Evolutionary conservation across 108 stramenopile species (phyloP), one percentile per base, ranked within the genome.

Genomic region (Mediolabrus comicus): DNA sequence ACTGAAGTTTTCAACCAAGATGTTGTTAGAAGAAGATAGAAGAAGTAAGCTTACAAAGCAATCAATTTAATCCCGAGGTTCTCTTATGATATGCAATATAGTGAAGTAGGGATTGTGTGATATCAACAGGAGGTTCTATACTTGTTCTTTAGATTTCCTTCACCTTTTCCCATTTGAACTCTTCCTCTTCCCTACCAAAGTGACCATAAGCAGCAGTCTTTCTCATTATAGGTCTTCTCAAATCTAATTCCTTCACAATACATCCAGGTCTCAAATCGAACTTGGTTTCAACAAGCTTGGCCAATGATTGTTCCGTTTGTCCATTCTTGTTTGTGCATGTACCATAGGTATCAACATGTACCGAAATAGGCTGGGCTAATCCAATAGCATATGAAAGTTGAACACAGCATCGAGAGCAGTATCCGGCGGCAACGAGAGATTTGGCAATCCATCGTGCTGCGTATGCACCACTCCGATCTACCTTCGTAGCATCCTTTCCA

Each of bases 131-230:
- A n/a, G n/a, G n/a, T n/a, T n/a, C n/a, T n/a, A n/a, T n/a, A n/a
- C n/a, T n/a, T n/a, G n/a, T n/a, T n/a, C n/a, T 8, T 49, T 49
- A 49, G 26, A 74, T 38, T 22, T 91, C 88, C 87, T 97, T 97
- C 59, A 76, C 81, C 78, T 83, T 83, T 70, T 98, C 98, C 98
- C 98, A 98, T 53, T 94, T 97, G 69, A 98, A 98, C 73, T 97
- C 96, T 33, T 96, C 83, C 71, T 98, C 98, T 19, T 94, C 87
- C 33, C 98, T 96, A 52, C 98, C 98, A 80, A 98, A 98, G 80
- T 98, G 97, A 52, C 98, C 96, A 75, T 97, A 98, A 30, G 98
- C 96, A 33, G 98, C 95, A 16, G 98, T 98, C 85, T 97, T 97
- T 78, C 94, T 92, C 90, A 98, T 92, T 33, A 97, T 74, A 32